Evolutionary conservation across 495 filamentous ascomycete species (phyloP), one percentile per base, ranked within the genome.

Genomic region (Penicillium arizonense): DNA sequence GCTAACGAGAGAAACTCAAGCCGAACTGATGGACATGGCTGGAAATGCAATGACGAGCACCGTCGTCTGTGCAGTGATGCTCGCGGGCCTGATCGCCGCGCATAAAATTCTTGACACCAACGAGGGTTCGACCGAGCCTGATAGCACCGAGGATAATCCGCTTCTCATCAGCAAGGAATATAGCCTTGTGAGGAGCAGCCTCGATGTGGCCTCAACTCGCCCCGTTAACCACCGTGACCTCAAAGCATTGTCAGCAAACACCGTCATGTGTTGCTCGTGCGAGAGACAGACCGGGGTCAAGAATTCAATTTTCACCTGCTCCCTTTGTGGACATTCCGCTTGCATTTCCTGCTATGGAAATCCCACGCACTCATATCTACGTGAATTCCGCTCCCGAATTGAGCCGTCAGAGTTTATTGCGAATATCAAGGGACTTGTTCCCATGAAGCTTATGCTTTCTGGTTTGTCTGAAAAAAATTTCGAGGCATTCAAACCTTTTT

Each of bases 31-130:
- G 45, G 82, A 91, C 52, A 73, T 96, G 5, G 88, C 87, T 3
- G 90, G 90, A 0, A 96, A 96, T 62, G 90, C 90, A 1, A 96
- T 96, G 90, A 81, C 80, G 3, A 81, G 85, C 3, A 87, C 90
- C 0, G 86, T 90, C 7, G 82, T 92, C 5, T 86, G 87, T 1
- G 74, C 81, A 3, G 78, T 80, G 1, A 76, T 89, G 6, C 52
- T 89, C 1, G 58, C 78, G 14, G 77, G 78, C 0, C 60, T 89
- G 21, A 78, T 83, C 18, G 62, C 62, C 13, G 70, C 68, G 14
- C 52, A 76, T 18, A 54, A 70, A 12, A 58, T 74, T 5, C 54
- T 83, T 21, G 36, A 64, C 18, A 11, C 47, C 16, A 57, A 44
- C 4, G 24, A 52, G 33, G 18, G 38, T 40, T 55, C 16, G 36